Evolutionary conservation across 176 grass and related monocot genomes (phyloP).

Genomic region (Carex parvula): DNA sequence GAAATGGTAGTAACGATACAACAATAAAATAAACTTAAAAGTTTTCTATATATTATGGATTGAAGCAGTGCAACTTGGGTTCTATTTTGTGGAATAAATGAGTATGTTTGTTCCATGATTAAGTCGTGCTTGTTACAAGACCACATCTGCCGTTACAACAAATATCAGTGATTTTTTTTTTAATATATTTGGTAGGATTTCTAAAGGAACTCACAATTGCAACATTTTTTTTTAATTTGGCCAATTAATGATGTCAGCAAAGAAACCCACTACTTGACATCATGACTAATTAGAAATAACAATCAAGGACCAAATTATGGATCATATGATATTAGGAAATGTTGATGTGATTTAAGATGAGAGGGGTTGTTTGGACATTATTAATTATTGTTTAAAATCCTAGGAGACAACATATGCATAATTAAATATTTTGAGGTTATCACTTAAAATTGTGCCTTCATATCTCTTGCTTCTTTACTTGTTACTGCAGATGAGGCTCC

Average conservation of each 20-base stretch:
- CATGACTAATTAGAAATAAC: neutral
- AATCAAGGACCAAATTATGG: neutral
- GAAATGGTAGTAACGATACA: neutral
- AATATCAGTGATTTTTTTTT: neutral
- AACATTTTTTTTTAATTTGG: neutral
- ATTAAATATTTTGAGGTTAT: neutral
- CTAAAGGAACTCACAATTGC: neutral
- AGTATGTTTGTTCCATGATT: neutral
- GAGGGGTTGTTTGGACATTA: conserved; percentile 25
- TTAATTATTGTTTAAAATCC: neutral
- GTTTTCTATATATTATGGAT: neutral
- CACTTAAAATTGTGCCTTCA: neutral
- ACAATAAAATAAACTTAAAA: neutral
- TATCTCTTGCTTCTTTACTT: neutral
- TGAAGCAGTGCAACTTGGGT: neutral
- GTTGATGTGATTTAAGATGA: conserved; percentile 27
- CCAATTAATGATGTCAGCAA: neutral
- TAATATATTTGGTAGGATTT: neutral
- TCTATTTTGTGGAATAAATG: neutral
- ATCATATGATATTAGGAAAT: neutral
- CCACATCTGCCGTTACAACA: neutral
- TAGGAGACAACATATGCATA: neutral
- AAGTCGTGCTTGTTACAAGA: neutral
- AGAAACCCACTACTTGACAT: neutral
- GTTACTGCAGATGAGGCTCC: conserved; percentile 28